Conservation (phyloP, 2,329 filamentous ascomycete genomes). For the Colletotrichum camelliae region DNA sequence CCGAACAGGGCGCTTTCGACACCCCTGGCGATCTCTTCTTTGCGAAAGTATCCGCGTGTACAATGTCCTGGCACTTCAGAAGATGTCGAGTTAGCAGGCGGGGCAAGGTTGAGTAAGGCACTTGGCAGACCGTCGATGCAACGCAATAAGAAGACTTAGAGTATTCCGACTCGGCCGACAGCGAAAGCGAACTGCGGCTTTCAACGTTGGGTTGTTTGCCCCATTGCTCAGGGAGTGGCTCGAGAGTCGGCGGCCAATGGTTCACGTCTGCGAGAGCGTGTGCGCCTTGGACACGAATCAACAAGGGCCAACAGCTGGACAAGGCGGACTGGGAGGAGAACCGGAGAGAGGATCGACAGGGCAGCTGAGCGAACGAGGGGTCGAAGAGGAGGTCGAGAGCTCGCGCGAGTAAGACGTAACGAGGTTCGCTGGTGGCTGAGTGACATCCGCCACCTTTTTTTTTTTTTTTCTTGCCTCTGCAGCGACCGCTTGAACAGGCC, state of each 20-base stretch:
- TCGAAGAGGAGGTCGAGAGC: background rate
- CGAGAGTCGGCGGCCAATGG: background rate
- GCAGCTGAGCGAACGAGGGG: background rate
- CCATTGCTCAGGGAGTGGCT: conserved; percentile 5
- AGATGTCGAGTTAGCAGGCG: background rate
- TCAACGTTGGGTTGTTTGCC: background rate
- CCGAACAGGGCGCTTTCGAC: background rate
- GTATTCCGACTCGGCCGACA: background rate
- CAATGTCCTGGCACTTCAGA: background rate
- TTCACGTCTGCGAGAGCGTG: background rate
- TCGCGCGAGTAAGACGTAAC: background rate
- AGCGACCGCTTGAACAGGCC: background rate
- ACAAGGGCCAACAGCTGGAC: conserved; percentile 15
- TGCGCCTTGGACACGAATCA: background rate
- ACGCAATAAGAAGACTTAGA: background rate
- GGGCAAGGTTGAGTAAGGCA: background rate
- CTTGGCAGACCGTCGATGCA: background rate
- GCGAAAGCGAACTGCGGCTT: background rate
- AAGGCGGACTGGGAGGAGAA: conserved; percentile 11
- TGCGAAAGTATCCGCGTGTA: background rate
- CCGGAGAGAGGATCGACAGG: background rate
- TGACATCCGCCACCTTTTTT: background rate
- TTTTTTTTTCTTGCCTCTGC: background rate
- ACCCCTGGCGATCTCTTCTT: background rate
- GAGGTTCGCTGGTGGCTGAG: conserved; percentile 10